A percentile compares a stretch with the other conserved stretches of the same genome.
phyloP scores from a whole-genome alignment of 164 flowering plant genomes.

The Berberis vulgaris region DNA sequence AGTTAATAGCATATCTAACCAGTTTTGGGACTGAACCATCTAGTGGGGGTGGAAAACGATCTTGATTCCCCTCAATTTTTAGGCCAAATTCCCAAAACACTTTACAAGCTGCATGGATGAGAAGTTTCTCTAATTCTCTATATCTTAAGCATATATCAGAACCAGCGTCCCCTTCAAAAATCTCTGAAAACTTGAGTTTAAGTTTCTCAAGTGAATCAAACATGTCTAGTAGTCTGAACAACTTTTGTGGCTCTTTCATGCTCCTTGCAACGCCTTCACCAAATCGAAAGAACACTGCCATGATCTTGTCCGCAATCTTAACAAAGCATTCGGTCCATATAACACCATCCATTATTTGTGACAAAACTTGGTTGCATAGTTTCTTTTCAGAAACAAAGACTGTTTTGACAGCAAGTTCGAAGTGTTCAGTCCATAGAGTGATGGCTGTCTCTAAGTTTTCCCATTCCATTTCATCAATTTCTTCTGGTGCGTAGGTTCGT shows the following conservation, averaged over 20 bases:
- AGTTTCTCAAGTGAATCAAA: slow-evolving; percentile 51
- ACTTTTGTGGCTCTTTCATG: slow-evolving; percentile 64
- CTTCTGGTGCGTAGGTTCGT: slow-evolving; percentile 44
- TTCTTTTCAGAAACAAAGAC: slow-evolving; percentile 53
- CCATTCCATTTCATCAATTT: slow-evolving; percentile 70
- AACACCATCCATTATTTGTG: slow-evolving; percentile 37
- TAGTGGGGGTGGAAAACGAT: slow-evolving; percentile 45
- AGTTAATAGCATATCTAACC: slow-evolving; percentile 55
- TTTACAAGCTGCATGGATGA: slow-evolving; percentile 45
- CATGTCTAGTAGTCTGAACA: slow-evolving; percentile 76
- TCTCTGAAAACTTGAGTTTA: slow-evolving; percentile 26
- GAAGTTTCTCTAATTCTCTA: slow-evolving; percentile 57
- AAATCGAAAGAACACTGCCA: slow-evolving; percentile 75
- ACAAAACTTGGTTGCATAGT: slow-evolving; percentile 41
- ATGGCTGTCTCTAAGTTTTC: slow-evolving; percentile 53
- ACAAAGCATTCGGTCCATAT: slow-evolving; percentile 65
- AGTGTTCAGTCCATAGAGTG: slow-evolving; percentile 58
- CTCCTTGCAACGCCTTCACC: slow-evolving; percentile 71
- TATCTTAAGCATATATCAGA: slow-evolving; percentile 44
- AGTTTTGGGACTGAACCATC: slow-evolving; percentile 64
- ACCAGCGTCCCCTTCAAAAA: slow-evolving; percentile 59
- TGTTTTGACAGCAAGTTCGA: slow-evolving; percentile 43
- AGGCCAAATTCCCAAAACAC: slow-evolving; percentile 71
- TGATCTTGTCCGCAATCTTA: slow-evolving; percentile 64
- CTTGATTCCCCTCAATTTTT: slow-evolving; percentile 58